Evolutionary conservation across 1,284 basidiomycete species (phyloP), one percentile per base, ranked within the genome.

Genomic region (Neonothopanus nambi): DNA sequence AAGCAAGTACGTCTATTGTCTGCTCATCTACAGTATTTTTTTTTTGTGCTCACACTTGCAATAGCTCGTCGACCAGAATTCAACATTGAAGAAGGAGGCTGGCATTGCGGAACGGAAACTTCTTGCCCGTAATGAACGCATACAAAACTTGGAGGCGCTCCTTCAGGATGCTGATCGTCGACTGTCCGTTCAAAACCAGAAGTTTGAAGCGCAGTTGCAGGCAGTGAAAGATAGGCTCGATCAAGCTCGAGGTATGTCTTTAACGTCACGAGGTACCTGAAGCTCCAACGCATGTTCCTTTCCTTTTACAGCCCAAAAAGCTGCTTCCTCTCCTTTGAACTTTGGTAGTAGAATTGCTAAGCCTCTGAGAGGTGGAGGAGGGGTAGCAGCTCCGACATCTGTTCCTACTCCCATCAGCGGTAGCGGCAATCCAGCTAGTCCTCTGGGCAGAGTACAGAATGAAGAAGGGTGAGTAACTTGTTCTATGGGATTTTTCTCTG

Each of bases 1-100:
- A 98, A 98, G 74, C 95, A 98, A 85, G 93, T 87, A 57, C 28
- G 37, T 33, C 1, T n/a, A 9, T 21, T 8, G 9, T 18, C 18
- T 28, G 11, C 13, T 42, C n/a, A n/a, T 30, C 23, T n/a, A 7
- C 24, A 15, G 15, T 13, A n/a, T 42, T 13, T n/a, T 21, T 53
- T 23, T 39, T n/a, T 36, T 44, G 48, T 39, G 5, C 20, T 46
- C 47, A 48, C 50, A 23, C 28, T 58, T 39, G 15, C 18, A 56
- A 55, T 51, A 96, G 92, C 89, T 99, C 56, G 96, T 99, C 55
- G 97, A 99, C 73, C 97, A 99, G 76, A 99, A 99, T 74, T 91
- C 93, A 15, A 84, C 89, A 18, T 78, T 99, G 63, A 99, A 99
- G 84, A 98, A 97, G 75, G 97, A 99, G 72, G 91, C 95, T 33